Base-by-base conservation (phyloP, 2,329 filamentous ascomycete genomes). In the Pyrenophora seminiperda region DNA sequence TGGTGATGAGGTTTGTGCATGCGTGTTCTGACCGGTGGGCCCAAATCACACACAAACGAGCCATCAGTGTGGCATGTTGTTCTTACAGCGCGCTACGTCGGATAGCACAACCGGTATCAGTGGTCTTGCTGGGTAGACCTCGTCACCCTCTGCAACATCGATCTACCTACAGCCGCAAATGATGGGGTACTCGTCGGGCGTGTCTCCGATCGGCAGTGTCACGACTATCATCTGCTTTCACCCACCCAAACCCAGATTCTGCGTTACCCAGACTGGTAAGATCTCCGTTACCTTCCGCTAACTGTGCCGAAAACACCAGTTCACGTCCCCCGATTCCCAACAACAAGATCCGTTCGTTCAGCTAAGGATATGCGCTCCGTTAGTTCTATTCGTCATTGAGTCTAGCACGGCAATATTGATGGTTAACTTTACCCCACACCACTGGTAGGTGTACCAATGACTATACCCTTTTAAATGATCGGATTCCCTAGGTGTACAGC, bases 1-100 rank as follows among this genome's bases (percentile, higher is more conserved):
- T 13, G 53, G 54, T 58, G 53, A 54, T 50, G 37, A 33, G 24
- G 41, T 56, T 56, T 56, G 53, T 45, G 32, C 41, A 47, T 52
- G 50, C 53, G 51, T 48, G 46, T 51, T 49, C 50, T 54, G 59
- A 57, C 59, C 56, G 48, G 57, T 49, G 36, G 18, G 29, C 24
- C 48, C 40, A 47, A 53, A 40, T 17, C 27, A 41, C 45, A 34
- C 42, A 30, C 56, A 61, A 57, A 56, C 53, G 40, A 39, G 33
- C 44, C 43, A 39, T n/a, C 29, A 30, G 29, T 18, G 34, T 27
- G n/a, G 18, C 42, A 22, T 13, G 29, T 24, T 24, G n/a, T 29
- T 29, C 9, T 17, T 32, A 36, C 27, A 44, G 24, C 22, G 18
- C 24, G 11, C 32, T 31, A 48, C 19, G 5, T 38, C 22, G 33